phyloP scores from a whole-genome alignment of 2,329 filamentous ascomycete species.

The Fusarium sp. region DNA sequence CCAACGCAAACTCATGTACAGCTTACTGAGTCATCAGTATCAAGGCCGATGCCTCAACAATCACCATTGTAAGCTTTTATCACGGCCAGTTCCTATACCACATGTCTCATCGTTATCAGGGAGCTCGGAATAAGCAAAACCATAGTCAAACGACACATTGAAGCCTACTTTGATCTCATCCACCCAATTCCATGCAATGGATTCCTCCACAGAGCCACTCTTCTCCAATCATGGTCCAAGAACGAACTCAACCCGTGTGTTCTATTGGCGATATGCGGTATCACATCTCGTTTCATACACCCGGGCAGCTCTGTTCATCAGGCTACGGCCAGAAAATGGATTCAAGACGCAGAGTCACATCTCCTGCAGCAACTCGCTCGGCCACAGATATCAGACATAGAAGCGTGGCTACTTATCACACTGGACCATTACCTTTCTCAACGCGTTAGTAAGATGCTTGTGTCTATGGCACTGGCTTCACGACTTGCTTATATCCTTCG shows the following conservation, averaged over 20 bases:
- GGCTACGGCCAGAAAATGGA: constrained; percentile 19
- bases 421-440: constrained; percentile 39
- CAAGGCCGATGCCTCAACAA: neutral
- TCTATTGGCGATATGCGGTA: constrained; percentile 13
- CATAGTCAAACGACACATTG: constrained; percentile 23
- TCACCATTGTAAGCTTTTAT: neutral
- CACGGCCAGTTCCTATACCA: fast-evolving
- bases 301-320: neutral
- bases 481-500: constrained; percentile 40
- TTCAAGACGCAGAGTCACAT: constrained; percentile 28
- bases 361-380: constrained; percentile 25
- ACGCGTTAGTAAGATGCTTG: constrained; percentile 42
- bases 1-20: neutral
- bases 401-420: constrained; percentile 39
- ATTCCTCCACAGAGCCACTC: constrained; percentile 26
- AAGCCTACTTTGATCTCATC: constrained; percentile 27
- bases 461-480: constrained; percentile 28
- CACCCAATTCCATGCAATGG: constrained; percentile 28
- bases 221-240: constrained; percentile 29
- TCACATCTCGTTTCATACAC: constrained; percentile 14
- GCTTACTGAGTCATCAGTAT: neutral
- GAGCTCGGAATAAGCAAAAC: constrained; percentile 14
- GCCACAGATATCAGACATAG: constrained; percentile 38
- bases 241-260: constrained; percentile 17
- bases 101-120: neutral